Base-by-base conservation (phyloP, 352 stramenopile species). In the Ophiocytium majus region DNA sequence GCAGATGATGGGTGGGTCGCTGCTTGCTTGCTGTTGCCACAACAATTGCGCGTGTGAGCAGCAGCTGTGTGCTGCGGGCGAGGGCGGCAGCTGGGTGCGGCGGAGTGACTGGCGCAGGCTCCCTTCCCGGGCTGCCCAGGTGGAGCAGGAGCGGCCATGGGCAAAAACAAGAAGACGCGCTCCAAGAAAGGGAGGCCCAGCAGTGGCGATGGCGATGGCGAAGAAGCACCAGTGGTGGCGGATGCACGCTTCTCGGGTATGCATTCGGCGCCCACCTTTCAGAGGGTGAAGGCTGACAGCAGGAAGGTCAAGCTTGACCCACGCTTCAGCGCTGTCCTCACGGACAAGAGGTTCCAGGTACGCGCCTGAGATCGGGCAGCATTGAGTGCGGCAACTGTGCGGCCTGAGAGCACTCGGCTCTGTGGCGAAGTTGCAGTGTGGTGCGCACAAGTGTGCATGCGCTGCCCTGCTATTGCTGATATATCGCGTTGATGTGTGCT, bases 221-320 rank as follows among this genome's bases (percentile, higher is more conserved):
- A 19, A 10, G 63, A 85, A 17, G 63, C 84, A 63, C 85, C 85
- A 10, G 81, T 89, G 10, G 82, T 89, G 0, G 74, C 76, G 0
- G 86, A 89, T 79, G 50, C 50, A 19, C 31, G 86, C 0, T 89
- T 89, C 63, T 81, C 50, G n/a, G 82, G 75, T 34, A 89, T 89
- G 86, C 86, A 89, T 79, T 85, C 49, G 43, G 86, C 86, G 14
- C 86, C 86, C 63, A 86, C 78, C 28, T 88, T 88, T 85, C 84
- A 50, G 76, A 81, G 81, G 75, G 63, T 83, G 0, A 84, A 85
- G 35, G 63, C 81, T 32, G 86, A 89, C 35, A 71, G 86, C 32
- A 63, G 86, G 0, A 89, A 89, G 80, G 74, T 89, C 19, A 83
- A 89, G 74, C 79, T 89, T 66, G 86, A 89, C 63, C 66, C 80